phyloP scores from a whole-genome alignment of 192 early-diverging fungal species.

The Dimargaris cristalligena region DNA sequence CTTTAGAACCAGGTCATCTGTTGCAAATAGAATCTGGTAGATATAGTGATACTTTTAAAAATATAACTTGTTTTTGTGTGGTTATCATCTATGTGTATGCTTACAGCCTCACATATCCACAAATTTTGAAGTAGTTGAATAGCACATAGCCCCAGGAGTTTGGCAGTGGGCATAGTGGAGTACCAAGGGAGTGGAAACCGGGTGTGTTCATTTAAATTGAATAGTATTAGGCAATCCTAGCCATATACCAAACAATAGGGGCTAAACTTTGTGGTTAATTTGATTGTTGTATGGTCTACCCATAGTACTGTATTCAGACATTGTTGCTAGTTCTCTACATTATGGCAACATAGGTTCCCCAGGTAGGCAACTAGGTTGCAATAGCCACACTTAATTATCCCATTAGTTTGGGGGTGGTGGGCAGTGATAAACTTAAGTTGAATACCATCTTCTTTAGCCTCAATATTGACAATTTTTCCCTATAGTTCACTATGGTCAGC shows the following conservation, averaged over 20 bases:
- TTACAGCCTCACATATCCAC: not conserved
- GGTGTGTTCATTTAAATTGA: not conserved
- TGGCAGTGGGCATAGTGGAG: not conserved
- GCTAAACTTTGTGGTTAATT: not conserved
- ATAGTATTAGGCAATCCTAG: not conserved
- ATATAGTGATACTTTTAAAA: not conserved
- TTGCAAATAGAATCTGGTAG: not conserved
- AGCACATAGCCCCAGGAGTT: not conserved
- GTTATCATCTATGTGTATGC: not conserved
- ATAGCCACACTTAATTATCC: not conserved
- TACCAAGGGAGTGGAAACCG: not conserved
- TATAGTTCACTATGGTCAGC: conserved; percentile 10
- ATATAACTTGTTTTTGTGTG: not conserved
- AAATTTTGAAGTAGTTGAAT: not conserved
- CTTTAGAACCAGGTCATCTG: not conserved
- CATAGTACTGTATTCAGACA: not conserved
- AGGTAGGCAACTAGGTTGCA: not conserved
- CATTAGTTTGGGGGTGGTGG: conserved; percentile 5
- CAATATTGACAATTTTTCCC: not conserved
- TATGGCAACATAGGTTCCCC: not conserved
- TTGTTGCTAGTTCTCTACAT: not conserved
- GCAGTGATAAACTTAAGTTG: conserved; percentile 1
- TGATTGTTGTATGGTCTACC: not conserved
- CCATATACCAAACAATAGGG: conserved; percentile 1
- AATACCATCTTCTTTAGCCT: conserved; percentile 1